Percentiles rank a stretch among this genome's conserved stretches.
These are phyloP conservation scores for Phytophthora europaea DNA, from an alignment of 352 stramenopile genomes.

Conservation along the genomic window DNA sequence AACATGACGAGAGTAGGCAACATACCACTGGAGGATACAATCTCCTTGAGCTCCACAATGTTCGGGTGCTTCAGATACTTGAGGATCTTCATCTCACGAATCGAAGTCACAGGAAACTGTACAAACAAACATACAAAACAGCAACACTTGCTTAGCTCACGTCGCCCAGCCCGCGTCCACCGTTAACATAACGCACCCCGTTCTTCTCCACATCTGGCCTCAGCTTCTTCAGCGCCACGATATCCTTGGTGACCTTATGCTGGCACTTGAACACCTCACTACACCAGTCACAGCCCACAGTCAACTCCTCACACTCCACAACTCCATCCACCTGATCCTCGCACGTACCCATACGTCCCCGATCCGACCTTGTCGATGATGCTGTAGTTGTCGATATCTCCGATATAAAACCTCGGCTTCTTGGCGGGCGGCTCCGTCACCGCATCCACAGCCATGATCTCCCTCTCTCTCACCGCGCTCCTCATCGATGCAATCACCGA, in stretches of 20 bases:
- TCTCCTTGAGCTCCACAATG: constrained; percentile 96
- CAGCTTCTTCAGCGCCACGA: constrained; percentile 89
- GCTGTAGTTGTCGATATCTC: constrained; percentile 89
- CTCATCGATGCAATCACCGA: constrained; percentile 80
- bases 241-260: constrained; percentile 89
- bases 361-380: constrained; percentile 92
- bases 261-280: constrained; percentile 92
- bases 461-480: constrained; percentile 71
- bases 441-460: constrained; percentile 71
- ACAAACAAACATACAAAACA: constrained; percentile 13
- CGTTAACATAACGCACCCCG: constrained; percentile 52
- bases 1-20: constrained; percentile 4
- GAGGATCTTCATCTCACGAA: constrained; percentile 99
- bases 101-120: constrained; percentile 95
- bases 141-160: neutral
- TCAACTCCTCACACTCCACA: neutral
- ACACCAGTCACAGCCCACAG: constrained; percentile 3
- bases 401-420: constrained; percentile 80
- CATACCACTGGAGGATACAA: constrained; percentile 90
- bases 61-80: constrained; percentile 96
- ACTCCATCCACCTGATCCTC: neutral
- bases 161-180: neutral
- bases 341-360: constrained; percentile 84
- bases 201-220: constrained; percentile 90
- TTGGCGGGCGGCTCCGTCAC: constrained; percentile 49